Evolutionary conservation across 306 rosid species (phyloP).

Genomic region (Lupinus albus): DNA sequence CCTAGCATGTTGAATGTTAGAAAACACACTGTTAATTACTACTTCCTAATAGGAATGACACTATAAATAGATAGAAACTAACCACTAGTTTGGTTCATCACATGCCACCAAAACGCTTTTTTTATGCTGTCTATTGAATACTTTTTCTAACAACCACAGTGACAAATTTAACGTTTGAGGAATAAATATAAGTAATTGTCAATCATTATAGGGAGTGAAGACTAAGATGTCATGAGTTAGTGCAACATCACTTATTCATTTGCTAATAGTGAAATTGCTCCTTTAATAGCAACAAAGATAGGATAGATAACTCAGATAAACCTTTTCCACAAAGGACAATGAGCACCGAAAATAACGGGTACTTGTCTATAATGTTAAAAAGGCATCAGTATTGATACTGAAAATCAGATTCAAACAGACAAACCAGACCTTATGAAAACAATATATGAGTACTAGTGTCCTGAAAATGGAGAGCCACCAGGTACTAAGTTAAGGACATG

Average conservation of each 20-base stretch:
- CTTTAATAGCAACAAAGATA: slow-evolving; percentile 9
- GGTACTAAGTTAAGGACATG: neutral
- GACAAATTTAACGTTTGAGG: too few relatives aligned
- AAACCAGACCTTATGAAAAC: slow-evolving; percentile 1
- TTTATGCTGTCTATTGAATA: neutral
- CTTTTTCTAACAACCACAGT: too few relatives aligned
- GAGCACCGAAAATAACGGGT: neutral
- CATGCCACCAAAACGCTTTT: neutral
- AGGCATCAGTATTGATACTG: neutral
- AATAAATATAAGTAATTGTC: too few relatives aligned
- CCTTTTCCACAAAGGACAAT: slow-evolving; percentile 2
- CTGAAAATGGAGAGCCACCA: slow-evolving; percentile 27
- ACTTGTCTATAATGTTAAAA: slow-evolving; percentile 2
- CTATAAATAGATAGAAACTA: neutral
- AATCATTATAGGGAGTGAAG: neutral
- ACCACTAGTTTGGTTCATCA: neutral
- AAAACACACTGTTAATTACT: slow-evolving; percentile 4
- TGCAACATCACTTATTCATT: slow-evolving; percentile 1
- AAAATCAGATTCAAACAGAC: slow-evolving; percentile 19
- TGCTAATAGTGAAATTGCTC: slow-evolving; percentile 32
- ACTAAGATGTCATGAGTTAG: neutral
- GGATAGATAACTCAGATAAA: too few relatives aligned
- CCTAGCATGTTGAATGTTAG: neutral
- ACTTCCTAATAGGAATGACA: neutral
- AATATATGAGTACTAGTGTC: neutral